A percentile compares a stretch with the other conserved stretches of the same genome.
Evolutionary conservation across 768 basidiomycete species (phyloP).

Genomic region (Cantharellus anzutake): DNA sequence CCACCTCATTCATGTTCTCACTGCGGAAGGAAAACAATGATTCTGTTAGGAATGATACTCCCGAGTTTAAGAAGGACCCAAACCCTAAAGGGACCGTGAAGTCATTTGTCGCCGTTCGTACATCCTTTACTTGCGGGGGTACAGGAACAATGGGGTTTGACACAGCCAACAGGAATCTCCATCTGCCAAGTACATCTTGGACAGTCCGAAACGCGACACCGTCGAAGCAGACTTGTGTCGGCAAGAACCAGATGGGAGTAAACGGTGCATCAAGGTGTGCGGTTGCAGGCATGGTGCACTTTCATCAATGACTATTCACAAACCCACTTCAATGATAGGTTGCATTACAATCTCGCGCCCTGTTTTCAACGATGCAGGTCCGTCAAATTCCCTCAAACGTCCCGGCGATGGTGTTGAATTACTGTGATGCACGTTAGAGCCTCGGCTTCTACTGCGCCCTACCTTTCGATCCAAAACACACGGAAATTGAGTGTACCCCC

Average conservation of each 20-base stretch:
- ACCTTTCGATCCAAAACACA: background rate
- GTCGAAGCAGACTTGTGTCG: background rate
- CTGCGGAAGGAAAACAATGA: too few relatives aligned
- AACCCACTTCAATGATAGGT: background rate
- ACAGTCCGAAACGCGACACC: background rate
- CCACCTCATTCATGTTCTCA: too few relatives aligned
- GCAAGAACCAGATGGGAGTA: background rate
- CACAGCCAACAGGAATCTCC: background rate
- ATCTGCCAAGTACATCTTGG: background rate
- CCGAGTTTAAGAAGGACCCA: slow-evolving; percentile 59
- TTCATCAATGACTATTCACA: background rate
- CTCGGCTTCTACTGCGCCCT: background rate
- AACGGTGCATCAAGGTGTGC: background rate
- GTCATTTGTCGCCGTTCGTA: background rate
- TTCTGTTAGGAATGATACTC: too few relatives aligned
- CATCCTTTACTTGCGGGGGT: background rate
- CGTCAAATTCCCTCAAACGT: background rate
- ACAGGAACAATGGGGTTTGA: background rate
- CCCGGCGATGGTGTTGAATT: background rate
- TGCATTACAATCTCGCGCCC: background rate
- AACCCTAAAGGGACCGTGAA: background rate
- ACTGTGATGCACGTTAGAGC: background rate
- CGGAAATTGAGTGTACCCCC: background rate
- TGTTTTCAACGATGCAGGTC: slow-evolving; percentile 14
- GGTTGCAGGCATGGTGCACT: background rate